Evolutionary conservation across 2,329 filamentous ascomycete genomes (phyloP), one percentile per base, ranked within the genome.

Genomic region (Dactylella cylindrospora): DNA sequence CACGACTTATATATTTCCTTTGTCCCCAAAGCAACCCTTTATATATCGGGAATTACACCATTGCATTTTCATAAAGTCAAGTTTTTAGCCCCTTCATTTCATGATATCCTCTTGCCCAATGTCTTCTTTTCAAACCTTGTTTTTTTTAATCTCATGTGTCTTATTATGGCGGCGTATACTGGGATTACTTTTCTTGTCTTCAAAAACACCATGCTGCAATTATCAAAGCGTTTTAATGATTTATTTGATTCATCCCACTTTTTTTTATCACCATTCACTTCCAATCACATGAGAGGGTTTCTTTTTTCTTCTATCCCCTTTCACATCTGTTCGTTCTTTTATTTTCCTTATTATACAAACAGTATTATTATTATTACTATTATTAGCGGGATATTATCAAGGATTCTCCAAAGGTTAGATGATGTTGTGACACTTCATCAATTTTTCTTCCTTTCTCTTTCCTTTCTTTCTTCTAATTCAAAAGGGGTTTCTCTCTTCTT

Each of bases 101-200:
- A 35, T 61, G 55, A 61, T 61, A 61, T 61, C 55, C 55, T 49
- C n/a, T 46, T 35, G 55, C 47, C 23, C 35, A 53, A 29, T 35
- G 19, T 43, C 35, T 26, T 51, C 44, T 15, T 19, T 29, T 33
- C 31, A 33, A 4, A 4, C 12, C 17, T 12, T 33, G 31, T 33
- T 12, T 33, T 33, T 33, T 12, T 33, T 50, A 25, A 49, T 55
- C 35, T 50, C 20, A 43, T 49, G 33, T 41, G 33, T 52, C 40
- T 52, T 61, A 53, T 49, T 43, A 61, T 43, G 47, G 55, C 55
- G 55, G 55, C 55, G 55, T 35, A 53, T 53, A 35, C 35, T 41
- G 55, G 55, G 35, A 49, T n/a, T n/a, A 61, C 35, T 40, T 45
- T 44, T 45, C 23, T 47, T 53, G n/a, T n/a, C n/a, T n/a, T n/a